Percentiles rank a stretch among this genome's conserved stretches.
These are phyloP conservation scores for Mrakia frigida DNA, from an alignment of 768 basidiomycete genomes.

Conservation along the genomic window DNA sequence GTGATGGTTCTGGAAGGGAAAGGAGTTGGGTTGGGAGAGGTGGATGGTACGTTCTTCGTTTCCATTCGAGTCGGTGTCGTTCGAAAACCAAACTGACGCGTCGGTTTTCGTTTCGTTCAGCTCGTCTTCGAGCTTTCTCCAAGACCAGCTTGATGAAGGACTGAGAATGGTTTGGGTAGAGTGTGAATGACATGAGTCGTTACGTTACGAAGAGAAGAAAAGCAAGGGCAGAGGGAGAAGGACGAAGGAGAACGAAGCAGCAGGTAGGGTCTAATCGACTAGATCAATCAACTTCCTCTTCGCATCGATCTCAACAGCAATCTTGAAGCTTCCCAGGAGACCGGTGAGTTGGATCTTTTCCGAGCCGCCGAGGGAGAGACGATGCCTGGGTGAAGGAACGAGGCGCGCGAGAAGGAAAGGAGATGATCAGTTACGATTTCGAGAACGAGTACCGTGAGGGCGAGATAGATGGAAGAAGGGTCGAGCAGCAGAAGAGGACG, in stretches of 20 bases:
- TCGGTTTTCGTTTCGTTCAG: too few relatives aligned
- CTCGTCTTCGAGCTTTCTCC: too few relatives aligned
- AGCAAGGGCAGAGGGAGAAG: not conserved
- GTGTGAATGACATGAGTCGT: too few relatives aligned
- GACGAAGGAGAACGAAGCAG: not conserved
- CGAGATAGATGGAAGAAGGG: not conserved
- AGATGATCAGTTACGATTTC: not conserved
- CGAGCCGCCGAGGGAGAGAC: slow-evolving; percentile 82
- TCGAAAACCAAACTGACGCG: too few relatives aligned
- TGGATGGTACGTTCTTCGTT: not conserved
- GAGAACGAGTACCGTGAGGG: not conserved
- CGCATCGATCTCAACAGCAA: slow-evolving; percentile 61
- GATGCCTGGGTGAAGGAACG: slow-evolving; percentile 58
- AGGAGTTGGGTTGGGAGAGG: slow-evolving; percentile 12
- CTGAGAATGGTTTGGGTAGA: too few relatives aligned
- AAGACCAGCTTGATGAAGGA: too few relatives aligned
- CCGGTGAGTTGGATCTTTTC: slow-evolving; percentile 94
- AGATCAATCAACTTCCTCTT: not conserved
- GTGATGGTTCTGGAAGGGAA: slow-evolving; percentile 7
- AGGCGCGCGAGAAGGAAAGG: not conserved
- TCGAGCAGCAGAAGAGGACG: not conserved
- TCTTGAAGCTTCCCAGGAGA: slow-evolving; percentile 86
- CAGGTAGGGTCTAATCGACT: not conserved
- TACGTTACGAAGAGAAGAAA: too few relatives aligned
- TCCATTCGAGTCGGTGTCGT: not conserved